phyloP scores from a whole-genome alignment of 805 yeast species.

The Vanderwaltozyma yarrowii region DNA sequence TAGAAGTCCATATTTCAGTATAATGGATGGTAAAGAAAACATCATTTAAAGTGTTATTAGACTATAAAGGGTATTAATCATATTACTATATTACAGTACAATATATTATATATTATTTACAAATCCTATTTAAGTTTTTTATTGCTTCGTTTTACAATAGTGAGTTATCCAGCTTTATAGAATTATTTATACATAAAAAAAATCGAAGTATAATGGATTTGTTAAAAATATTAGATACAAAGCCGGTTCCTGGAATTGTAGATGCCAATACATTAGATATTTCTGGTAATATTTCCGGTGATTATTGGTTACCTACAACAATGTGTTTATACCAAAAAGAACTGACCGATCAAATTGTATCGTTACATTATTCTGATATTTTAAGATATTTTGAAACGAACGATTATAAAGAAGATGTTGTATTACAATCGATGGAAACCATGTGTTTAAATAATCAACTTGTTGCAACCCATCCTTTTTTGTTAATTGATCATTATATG shows the following conservation, averaged over 20 bases:
- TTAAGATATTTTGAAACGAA: slow-evolving; percentile 67
- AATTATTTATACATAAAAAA: no score
- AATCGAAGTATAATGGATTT: slow-evolving; percentile 46
- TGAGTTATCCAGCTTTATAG: no score
- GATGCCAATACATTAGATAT: slow-evolving; percentile 39
- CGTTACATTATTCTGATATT: slow-evolving; percentile 85
- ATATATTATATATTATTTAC: no score
- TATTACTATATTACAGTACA: no score
- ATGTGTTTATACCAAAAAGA: slow-evolving; percentile 81
- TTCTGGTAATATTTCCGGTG: slow-evolving; percentile 35
- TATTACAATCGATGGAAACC: slow-evolving; percentile 65
- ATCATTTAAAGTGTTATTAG: no score
- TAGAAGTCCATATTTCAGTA: no score
- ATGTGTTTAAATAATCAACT: slow-evolving; percentile 66
- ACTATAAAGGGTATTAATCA: no score
- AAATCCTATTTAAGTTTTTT: no score
- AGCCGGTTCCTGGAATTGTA: slow-evolving; percentile 74
- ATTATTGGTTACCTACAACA: slow-evolving; percentile 71
- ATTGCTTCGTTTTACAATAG: no score
- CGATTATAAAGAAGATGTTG: slow-evolving; percentile 41
- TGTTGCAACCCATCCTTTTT: slow-evolving; percentile 82
- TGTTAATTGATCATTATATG: slow-evolving; percentile 65
- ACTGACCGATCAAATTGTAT: slow-evolving; percentile 82
- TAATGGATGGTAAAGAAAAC: no score
- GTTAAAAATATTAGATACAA: slow-evolving; percentile 63